These are phyloP conservation scores for Glarea lozoyensis DNA, from an alignment of 495 filamentous ascomycete species.

Conservation along the genomic window DNA sequence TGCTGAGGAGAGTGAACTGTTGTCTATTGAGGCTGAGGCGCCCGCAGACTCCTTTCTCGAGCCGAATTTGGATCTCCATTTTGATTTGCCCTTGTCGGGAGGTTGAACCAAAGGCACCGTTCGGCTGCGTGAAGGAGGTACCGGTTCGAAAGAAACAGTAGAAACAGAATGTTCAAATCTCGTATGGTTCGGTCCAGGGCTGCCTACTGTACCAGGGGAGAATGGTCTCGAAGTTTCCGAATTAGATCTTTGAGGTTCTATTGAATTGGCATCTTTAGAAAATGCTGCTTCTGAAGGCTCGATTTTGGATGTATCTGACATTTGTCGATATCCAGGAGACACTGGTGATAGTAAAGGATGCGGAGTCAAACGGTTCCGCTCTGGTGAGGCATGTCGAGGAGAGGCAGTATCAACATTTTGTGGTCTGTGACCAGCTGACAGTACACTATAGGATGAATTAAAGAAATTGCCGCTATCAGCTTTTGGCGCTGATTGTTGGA, in stretches of 20 bases:
- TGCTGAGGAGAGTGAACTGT: constrained; percentile 25
- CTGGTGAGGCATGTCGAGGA: constrained; percentile 1
- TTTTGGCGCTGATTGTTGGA: constrained; percentile 24
- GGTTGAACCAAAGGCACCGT: constrained; percentile 11
- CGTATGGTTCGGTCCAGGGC: constrained; percentile 1
- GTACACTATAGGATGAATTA: constrained; percentile 12
- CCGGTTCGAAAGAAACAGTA: constrained; percentile 9
- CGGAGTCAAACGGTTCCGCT: not conserved
- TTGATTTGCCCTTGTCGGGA: constrained; percentile 23
- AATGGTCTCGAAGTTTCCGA: not conserved
- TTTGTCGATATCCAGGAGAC: constrained; percentile 11
- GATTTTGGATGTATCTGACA: not conserved
- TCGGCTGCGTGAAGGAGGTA: constrained; percentile 5
- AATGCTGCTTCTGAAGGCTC: not conserved
- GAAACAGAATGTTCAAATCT: constrained; percentile 3
- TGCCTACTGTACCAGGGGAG: not conserved
- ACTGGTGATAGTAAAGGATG: constrained; percentile 4
- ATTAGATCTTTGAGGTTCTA: not conserved
- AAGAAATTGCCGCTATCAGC: constrained; percentile 16
- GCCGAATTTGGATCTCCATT: constrained; percentile 24
- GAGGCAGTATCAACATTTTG: not conserved
- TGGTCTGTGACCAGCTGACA: not conserved
- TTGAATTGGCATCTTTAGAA: not conserved
- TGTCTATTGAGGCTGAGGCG: constrained; percentile 17
- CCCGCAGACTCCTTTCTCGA: constrained; percentile 19